These are phyloP conservation scores for Torulaspora gathmanii DNA, from an alignment of 805 yeast genomes.

Conservation along the genomic window DNA sequence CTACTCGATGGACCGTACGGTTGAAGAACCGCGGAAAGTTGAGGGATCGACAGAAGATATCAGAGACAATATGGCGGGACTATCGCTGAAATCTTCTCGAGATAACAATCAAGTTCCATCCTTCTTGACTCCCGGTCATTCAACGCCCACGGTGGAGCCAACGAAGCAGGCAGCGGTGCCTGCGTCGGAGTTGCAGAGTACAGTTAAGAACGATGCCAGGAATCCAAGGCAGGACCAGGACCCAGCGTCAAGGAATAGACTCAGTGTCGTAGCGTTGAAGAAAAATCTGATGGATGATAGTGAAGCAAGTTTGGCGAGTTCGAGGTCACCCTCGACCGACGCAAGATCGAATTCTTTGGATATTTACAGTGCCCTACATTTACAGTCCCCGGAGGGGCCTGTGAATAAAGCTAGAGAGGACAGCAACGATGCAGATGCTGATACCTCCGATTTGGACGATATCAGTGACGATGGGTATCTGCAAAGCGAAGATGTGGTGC, in stretches of 20 bases:
- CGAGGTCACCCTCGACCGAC: slow-evolving; percentile 4
- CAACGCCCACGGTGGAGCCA: slow-evolving; percentile 24
- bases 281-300: slow-evolving; percentile 17
- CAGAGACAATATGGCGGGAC: slow-evolving; percentile 22
- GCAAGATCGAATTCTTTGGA: slow-evolving; percentile 8
- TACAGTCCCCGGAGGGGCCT: not conserved
- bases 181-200: slow-evolving; percentile 7
- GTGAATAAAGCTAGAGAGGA: not conserved
- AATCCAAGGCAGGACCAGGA: not conserved
- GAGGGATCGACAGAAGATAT: slow-evolving; percentile 13
- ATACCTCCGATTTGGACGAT: slow-evolving; percentile 11
- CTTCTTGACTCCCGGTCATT: slow-evolving; percentile 22
- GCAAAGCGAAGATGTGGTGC: slow-evolving; percentile 22
- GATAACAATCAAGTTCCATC: slow-evolving; percentile 11
- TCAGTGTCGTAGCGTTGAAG: slow-evolving; percentile 25
- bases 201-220: not conserved
- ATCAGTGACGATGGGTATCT: slow-evolving; percentile 17
- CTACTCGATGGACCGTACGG: slow-evolving; percentile 5
- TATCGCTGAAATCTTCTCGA: slow-evolving; percentile 14
- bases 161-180: slow-evolving; percentile 22
- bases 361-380: slow-evolving; percentile 6
- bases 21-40: not conserved
- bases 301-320: slow-evolving; percentile 5
- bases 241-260: slow-evolving; percentile 5
- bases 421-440: slow-evolving; percentile 7